A percentile compares a stretch with the other conserved stretches of the same genome.
Conservation (phyloP, 1,284 basidiomycete species). For the Sporisorium scitamineum region DNA sequence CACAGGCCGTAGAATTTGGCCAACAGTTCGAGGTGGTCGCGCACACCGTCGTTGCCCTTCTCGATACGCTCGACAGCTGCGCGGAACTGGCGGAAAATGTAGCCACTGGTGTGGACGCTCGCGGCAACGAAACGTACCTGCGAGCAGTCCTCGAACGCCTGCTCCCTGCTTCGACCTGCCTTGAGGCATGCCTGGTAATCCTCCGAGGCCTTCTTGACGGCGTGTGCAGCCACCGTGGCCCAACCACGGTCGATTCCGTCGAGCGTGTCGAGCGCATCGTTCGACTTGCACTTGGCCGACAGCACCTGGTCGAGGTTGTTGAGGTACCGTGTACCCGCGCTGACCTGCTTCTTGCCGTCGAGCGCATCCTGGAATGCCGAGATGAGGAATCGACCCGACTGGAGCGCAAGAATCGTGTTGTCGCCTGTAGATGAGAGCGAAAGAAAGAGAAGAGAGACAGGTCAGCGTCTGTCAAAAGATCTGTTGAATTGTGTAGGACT, state of each 20-base stretch:
- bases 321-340: constrained; percentile 71
- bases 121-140: constrained; percentile 74
- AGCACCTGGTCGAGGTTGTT: constrained; percentile 70
- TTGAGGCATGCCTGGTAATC: constrained; percentile 71
- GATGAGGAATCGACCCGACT: constrained; percentile 73
- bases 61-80: constrained; percentile 62
- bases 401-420: constrained; percentile 73
- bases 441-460: neutral
- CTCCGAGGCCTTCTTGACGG: constrained; percentile 73
- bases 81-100: constrained; percentile 69
- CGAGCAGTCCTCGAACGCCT: constrained; percentile 73
- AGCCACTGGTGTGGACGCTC: constrained; percentile 70
- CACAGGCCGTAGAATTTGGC: constrained; percentile 71
- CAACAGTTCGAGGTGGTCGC: constrained; percentile 59
- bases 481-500: neutral
- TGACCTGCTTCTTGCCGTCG: constrained; percentile 71
- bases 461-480: neutral
- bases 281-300: constrained; percentile 69
- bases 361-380: constrained; percentile 72
- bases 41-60: constrained; percentile 59
- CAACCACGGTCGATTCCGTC: constrained; percentile 72
- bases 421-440: constrained; percentile 70
- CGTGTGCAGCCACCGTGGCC: constrained; percentile 73
- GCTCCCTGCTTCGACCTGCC: constrained; percentile 72
- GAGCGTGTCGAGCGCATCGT: constrained; percentile 71